phyloP scores from a whole-genome alignment of 148 eudicot species.

The Amaranthus cruentus region DNA sequence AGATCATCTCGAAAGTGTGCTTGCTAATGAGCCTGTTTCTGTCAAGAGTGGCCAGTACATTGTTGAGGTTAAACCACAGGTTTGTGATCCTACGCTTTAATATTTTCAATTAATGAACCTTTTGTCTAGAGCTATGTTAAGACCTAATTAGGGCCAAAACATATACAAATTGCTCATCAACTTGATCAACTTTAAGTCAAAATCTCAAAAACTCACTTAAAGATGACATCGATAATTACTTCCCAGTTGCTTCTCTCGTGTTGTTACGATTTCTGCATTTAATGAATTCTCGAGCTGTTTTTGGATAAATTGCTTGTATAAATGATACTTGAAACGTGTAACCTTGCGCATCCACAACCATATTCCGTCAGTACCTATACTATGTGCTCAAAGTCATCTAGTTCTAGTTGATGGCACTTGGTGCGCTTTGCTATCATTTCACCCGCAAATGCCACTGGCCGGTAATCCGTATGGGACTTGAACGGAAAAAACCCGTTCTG shows the following conservation, averaged over 20 bases:
- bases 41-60: constrained; percentile 69
- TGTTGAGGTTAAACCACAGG: constrained; percentile 85
- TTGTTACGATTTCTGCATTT: neutral
- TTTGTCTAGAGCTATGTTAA: neutral
- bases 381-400: too few species aligned
- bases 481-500: too few species aligned
- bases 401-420: too few species aligned
- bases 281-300: neutral
- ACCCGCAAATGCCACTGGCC: too few species aligned
- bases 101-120: neutral
- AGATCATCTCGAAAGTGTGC: constrained; percentile 76
- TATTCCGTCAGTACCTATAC: too few species aligned
- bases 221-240: too few species aligned
- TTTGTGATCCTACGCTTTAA: constrained; percentile 23
- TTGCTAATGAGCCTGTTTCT: constrained; percentile 77
- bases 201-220: too few species aligned
- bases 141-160: neutral
- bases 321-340: neutral
- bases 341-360: too few species aligned
- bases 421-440: too few species aligned
- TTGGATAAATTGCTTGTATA: neutral
- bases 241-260: too few species aligned
- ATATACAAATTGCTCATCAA: neutral
- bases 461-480: too few species aligned
- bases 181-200: too few species aligned